Percentiles rank a stretch among this genome's conserved stretches.
Evolutionary conservation across 2,329 filamentous ascomycete genomes (phyloP).

Genomic region (Venturiaceae sp.): DNA sequence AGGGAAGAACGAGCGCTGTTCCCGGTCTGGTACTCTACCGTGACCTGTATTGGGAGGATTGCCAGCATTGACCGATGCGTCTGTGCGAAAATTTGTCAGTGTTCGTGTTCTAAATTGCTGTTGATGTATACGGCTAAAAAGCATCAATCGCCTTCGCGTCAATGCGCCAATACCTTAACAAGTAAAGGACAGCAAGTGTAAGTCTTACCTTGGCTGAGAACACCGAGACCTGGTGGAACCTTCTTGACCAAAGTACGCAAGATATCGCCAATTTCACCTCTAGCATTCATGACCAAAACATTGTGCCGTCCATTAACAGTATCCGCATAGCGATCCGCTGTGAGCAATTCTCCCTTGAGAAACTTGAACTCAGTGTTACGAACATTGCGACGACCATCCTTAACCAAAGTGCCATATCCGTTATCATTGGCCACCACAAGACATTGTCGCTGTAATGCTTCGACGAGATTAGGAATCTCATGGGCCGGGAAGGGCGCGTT

Average conservation of each 20-base stretch:
- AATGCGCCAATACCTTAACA: too few species aligned
- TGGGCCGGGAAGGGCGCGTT: constrained; percentile 2
- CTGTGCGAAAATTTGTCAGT: neutral
- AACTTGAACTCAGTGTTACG: constrained; percentile 9
- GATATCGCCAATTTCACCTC: constrained; percentile 8
- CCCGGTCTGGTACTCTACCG: constrained; percentile 3
- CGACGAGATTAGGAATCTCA: constrained; percentile 1
- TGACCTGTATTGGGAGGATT: neutral
- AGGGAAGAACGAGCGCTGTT: neutral
- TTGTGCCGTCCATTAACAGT: constrained; percentile 8
- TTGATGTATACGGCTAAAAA: neutral
- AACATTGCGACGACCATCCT: neutral
- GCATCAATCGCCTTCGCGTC: too few species aligned
- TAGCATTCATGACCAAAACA: constrained; percentile 8
- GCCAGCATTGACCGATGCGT: constrained; percentile 3
- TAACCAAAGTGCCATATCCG: constrained; percentile 8
- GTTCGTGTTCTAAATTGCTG: neutral
- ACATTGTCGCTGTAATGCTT: constrained; percentile 1
- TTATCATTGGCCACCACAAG: constrained; percentile 7
- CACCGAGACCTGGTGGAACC: constrained; percentile 5
- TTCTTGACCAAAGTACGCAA: constrained; percentile 7
- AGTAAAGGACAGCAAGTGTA: neutral
- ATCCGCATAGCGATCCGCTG: constrained; percentile 3
- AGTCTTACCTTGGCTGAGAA: constrained; percentile 6
- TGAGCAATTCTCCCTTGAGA: constrained; percentile 4